Evolutionary conservation across 2,329 filamentous ascomycete genomes (phyloP).

Genomic region (Colletotrichum musicola): DNA sequence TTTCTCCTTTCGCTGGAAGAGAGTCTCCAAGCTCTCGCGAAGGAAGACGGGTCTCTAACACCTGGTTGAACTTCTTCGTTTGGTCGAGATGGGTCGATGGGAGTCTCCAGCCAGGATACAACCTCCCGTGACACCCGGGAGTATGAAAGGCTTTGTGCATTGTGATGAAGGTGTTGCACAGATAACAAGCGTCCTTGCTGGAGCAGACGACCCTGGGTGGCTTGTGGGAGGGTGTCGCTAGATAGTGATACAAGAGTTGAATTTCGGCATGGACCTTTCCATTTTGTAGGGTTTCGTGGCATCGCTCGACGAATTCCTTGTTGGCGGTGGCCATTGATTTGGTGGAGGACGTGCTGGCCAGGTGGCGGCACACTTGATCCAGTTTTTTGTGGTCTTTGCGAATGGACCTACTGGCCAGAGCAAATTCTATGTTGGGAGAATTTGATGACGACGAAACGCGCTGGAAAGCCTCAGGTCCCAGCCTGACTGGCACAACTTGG

Average conservation of each 20-base stretch:
- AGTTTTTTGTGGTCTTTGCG: neutral
- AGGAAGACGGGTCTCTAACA: neutral
- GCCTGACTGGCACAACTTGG: neutral
- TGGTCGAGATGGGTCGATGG: conserved; percentile 44
- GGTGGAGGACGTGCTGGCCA: neutral
- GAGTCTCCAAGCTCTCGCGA: neutral
- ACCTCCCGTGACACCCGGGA: conserved; percentile 55
- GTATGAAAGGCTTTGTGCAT: conserved; percentile 56
- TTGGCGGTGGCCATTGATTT: neutral
- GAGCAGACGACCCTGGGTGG: conserved; percentile 59
- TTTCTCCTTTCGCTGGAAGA: neutral
- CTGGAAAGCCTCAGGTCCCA: neutral
- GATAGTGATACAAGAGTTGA: conserved; percentile 60
- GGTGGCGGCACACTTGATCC: neutral
- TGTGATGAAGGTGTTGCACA: conserved; percentile 62
- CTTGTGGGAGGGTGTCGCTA: conserved; percentile 44
- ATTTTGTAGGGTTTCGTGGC: conserved; percentile 34
- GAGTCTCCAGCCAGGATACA: conserved; percentile 61
- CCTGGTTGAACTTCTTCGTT: neutral
- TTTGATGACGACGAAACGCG: neutral
- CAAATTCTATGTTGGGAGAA: neutral
- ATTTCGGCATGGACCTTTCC: conserved; percentile 64
- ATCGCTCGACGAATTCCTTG: neutral
- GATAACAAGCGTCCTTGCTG: conserved; percentile 64
- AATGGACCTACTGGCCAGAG: neutral